Percentiles rank a stretch among this genome's conserved stretches.
Conservation (phyloP, 495 filamentous ascomycete genomes). For the Podospora conica region DNA sequence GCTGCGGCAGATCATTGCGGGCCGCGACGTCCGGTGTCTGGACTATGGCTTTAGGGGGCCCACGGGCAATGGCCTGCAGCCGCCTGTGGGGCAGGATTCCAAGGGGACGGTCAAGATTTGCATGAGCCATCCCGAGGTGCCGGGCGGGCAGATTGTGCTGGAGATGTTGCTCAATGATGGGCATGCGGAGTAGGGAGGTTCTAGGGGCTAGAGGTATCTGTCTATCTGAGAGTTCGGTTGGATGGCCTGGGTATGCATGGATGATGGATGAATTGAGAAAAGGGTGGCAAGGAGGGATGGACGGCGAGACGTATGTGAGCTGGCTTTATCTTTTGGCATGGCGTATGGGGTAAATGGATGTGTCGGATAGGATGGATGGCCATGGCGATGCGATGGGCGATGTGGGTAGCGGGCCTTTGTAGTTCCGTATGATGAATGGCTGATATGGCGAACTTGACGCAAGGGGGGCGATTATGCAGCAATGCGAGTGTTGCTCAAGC, state of each 20-base stretch:
- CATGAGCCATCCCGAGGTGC: slow-evolving; percentile 86
- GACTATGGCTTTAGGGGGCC: slow-evolving; percentile 71
- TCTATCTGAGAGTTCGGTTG: not conserved
- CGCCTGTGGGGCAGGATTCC: slow-evolving; percentile 26
- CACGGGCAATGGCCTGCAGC: slow-evolving; percentile 32
- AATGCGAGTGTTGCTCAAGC: not conserved
- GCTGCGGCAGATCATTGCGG: slow-evolving; percentile 87
- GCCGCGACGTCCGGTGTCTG: slow-evolving; percentile 76
- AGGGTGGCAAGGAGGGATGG: not conserved
- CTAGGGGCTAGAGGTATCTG: too few species aligned
- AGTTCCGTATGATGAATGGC: not conserved
- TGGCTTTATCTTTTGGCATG: not conserved
- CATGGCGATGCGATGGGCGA: not conserved
- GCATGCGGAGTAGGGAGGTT: slow-evolving; percentile 61
- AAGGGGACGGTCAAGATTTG: slow-evolving; percentile 78
- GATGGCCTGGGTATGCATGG: not conserved
- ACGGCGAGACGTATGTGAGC: not conserved
- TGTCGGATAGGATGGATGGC: not conserved
- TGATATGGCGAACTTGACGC: not conserved
- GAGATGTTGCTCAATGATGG: slow-evolving; percentile 93
- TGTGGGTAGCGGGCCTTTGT: not conserved
- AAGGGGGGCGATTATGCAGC: not conserved
- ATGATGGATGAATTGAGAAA: not conserved
- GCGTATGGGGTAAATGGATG: not conserved
- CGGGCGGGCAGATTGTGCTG: slow-evolving; percentile 76